Percentiles rank a stretch among this genome's conserved stretches.
Evolutionary conservation across 1,139 yeast genomes (phyloP).

Genomic region (Diutina ranongensis): DNA sequence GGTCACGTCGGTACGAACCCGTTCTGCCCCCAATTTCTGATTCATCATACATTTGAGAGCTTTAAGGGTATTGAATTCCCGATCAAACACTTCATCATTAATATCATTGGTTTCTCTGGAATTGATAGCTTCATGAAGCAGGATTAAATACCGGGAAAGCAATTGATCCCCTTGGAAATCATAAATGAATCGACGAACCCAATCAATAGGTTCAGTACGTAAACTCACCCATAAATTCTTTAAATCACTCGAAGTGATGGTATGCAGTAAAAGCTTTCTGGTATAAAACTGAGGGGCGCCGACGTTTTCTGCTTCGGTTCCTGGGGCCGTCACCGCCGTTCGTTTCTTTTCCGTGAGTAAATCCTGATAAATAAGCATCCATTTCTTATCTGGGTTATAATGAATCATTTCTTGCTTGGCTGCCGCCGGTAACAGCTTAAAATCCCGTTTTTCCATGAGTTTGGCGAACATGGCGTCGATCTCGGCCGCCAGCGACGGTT

Average conservation of each 20-base stretch:
- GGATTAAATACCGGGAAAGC: constrained; percentile 33
- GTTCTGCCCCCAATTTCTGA: constrained; percentile 32
- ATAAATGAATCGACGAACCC: constrained; percentile 73
- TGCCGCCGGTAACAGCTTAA: constrained; percentile 63
- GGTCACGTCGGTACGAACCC: constrained; percentile 30
- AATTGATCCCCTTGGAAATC: constrained; percentile 87
- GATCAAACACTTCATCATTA: constrained; percentile 34
- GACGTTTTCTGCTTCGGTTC: constrained; percentile 29
- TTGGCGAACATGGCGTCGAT: constrained; percentile 57
- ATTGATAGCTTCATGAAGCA: constrained; percentile 28
- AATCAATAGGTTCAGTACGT: constrained; percentile 81
- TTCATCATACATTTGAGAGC: constrained; percentile 40
- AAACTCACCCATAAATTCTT: constrained; percentile 84
- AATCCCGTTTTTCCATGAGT: constrained; percentile 74
- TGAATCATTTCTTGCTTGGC: constrained; percentile 73
- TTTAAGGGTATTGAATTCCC: constrained; percentile 35
- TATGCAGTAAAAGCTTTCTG: constrained; percentile 56
- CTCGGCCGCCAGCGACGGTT: constrained; percentile 17
- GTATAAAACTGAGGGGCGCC: constrained; percentile 69
- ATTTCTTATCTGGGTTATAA: constrained; percentile 70
- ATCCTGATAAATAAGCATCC: constrained; percentile 89
- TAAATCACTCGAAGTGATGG: constrained; percentile 59
- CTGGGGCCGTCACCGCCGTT: constrained; percentile 13
- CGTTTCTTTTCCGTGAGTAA: constrained; percentile 64
- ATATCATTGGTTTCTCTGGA: constrained; percentile 25